Conservation (phyloP, 768 basidiomycete species). For the Pulveroboletus sp. region DNA sequence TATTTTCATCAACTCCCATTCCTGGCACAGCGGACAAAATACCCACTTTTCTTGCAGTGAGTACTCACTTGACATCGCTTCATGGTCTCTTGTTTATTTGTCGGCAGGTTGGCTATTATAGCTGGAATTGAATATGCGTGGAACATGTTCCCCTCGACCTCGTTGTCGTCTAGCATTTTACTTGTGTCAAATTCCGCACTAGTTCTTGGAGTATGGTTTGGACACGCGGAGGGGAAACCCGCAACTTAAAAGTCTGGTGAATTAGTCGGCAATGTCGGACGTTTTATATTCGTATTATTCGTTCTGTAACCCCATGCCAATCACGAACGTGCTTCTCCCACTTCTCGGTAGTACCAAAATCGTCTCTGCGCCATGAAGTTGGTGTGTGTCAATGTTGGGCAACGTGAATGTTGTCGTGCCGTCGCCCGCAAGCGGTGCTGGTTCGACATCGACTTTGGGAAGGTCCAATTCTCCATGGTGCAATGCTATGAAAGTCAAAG, state of each 20-base stretch:
- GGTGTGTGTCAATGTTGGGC: conserved; percentile 74
- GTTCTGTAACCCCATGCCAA: conserved; percentile 56
- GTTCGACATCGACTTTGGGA: conserved; percentile 65
- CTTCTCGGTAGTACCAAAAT: conserved; percentile 80
- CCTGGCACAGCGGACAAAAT: conserved; percentile 68
- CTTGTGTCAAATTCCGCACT: conserved; percentile 48
- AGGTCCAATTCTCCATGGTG: conserved; percentile 77
- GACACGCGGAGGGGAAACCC: conserved; percentile 38
- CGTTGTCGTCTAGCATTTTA: conserved; percentile 54
- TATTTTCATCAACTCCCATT: conserved; percentile 90
- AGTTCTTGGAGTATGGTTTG: conserved; percentile 52
- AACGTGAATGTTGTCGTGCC: conserved; percentile 49
- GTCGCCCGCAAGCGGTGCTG: conserved; percentile 50
- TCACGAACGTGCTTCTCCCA: conserved; percentile 74
- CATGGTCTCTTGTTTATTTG: background rate
- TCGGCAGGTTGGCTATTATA: conserved; percentile 54
- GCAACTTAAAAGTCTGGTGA: background rate
- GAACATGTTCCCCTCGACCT: conserved; percentile 83
- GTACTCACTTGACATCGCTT: conserved; percentile 19
- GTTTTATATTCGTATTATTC: conserved; percentile 7
- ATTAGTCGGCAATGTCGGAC: background rate
- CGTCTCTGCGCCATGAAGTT: conserved; percentile 78
- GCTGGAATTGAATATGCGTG: conserved; percentile 75
- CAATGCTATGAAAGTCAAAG: conserved; percentile 79
- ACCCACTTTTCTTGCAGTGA: conserved; percentile 59